These are phyloP conservation scores for Lachancea cidri DNA, from an alignment of 805 yeast species.

Conservation along the genomic window DNA sequence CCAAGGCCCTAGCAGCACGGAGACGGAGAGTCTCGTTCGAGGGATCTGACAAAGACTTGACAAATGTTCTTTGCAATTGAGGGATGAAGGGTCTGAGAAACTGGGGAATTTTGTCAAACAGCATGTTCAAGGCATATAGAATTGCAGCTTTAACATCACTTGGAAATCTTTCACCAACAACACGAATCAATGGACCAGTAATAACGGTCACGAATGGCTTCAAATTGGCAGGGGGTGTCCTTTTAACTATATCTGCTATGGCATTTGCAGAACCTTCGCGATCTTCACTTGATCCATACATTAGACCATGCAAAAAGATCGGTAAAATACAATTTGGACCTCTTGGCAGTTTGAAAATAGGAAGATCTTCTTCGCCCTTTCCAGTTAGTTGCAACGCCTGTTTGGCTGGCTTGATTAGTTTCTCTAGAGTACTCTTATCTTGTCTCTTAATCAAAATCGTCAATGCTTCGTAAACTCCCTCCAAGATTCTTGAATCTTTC, in stretches of 20 bases:
- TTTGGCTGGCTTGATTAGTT: conserved; percentile 72
- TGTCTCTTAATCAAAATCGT: conserved; percentile 62
- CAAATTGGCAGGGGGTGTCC: conserved; percentile 77
- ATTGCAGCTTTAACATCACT: conserved; percentile 95
- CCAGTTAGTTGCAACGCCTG: conserved; percentile 67
- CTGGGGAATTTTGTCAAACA: conserved; percentile 80
- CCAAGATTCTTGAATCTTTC: conserved; percentile 53
- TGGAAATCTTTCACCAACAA: conserved; percentile 90
- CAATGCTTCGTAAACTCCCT: conserved; percentile 60
- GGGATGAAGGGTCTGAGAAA: conserved; percentile 94
- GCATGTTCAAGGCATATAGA: conserved; percentile 69
- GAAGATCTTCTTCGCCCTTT: conserved; percentile 55
- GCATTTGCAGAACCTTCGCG: conserved; percentile 85
- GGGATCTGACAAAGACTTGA: conserved; percentile 80
- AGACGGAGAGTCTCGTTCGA: conserved; percentile 65
- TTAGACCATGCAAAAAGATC: conserved; percentile 86
- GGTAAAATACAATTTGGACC: conserved; percentile 90
- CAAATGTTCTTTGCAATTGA: conserved; percentile 94
- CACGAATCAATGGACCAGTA: conserved; percentile 97
- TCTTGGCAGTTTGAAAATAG: conserved; percentile 66
- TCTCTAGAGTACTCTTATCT: conserved; percentile 71
- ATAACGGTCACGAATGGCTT: conserved; percentile 87
- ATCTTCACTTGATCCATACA: conserved; percentile 84
- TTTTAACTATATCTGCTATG: conserved; percentile 78
- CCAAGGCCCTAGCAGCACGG: conserved; percentile 86